Percentiles rank a stretch among this genome's conserved stretches.
phyloP scores from a whole-genome alignment of 1,284 basidiomycete genomes.

The Fomitopsis betulina region DNA sequence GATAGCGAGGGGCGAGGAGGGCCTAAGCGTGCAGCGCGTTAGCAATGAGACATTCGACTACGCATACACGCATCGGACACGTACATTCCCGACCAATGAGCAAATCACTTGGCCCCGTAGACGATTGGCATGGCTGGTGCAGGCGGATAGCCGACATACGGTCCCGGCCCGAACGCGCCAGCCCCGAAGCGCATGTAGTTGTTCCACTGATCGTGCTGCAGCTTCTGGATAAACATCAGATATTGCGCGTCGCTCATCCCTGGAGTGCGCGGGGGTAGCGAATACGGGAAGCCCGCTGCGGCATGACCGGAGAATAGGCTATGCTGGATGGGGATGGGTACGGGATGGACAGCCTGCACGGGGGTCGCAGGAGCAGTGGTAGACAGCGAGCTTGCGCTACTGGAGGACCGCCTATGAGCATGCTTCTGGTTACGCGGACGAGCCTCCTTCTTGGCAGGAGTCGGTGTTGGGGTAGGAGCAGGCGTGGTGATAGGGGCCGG shows the following conservation, averaged over 20 bases:
- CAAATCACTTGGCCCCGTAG: background rate
- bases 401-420: slow-evolving; percentile 19
- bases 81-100: background rate
- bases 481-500: slow-evolving; percentile 1
- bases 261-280: background rate
- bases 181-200: background rate
- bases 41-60: background rate
- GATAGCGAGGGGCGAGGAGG: background rate
- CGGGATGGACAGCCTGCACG: background rate
- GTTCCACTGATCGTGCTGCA: slow-evolving; percentile 1
- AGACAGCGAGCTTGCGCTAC: slow-evolving; percentile 9
- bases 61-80: background rate
- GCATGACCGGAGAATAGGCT: background rate
- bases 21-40: background rate
- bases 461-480: background rate
- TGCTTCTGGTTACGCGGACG: slow-evolving; percentile 11
- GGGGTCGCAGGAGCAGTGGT: slow-evolving; percentile 3
- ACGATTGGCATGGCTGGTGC: background rate
- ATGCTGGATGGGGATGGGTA: background rate
- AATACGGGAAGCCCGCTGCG: background rate
- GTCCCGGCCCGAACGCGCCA: background rate
- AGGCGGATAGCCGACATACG: background rate
- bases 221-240: background rate
- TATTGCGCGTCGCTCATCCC: background rate
- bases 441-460: slow-evolving; percentile 1